Base-by-base conservation (phyloP, 805 yeast species). In the Saccharomycopsis amapae region DNA sequence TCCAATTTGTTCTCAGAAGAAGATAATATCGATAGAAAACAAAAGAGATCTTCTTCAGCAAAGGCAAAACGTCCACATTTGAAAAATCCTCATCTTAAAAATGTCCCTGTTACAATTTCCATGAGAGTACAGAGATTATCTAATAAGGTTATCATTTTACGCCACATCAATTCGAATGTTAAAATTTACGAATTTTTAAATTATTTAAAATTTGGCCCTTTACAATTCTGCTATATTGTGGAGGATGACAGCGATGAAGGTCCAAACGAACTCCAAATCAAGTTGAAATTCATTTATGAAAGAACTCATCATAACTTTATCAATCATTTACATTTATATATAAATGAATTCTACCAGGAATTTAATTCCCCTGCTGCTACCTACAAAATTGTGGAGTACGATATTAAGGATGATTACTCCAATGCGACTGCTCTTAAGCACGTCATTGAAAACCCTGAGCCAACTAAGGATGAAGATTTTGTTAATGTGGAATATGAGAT, bases 141-240 rank as follows among this genome's bases (percentile, higher is more conserved):
- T 5, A 34, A 38, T 3, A 51, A 51, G 22, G 44, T 42, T 5
- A 42, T 51, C 19, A 26, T 45, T 12, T 40, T 51, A 5, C 34
- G 44, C 17, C 46, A 51, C 19, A 37, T 51, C 18, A 41, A 40
- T 25, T 31, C 40, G 4, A 28, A 17, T 19, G 46, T 48, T 20
- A 39, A 45, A 22, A 35, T 46, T 3, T 38, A 44, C 34, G 52
- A 48, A 18, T 51, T 51, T 34, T 36, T 51, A 22, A 51, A 48
- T 24, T 46, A 41, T 30, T 20, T 51, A n/a, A 44, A 51, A 33
- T 51, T 51, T 42, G 54, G 54, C 10, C 54, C 54, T 7, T 25
- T 51, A 10, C 54, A 51, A 25, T 51, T 48, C 35, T 42, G 53
- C 19, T 43, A 42, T 26, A 24, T 42, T 2, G 19, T 24, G 4